phyloP scores from a whole-genome alignment of 805 yeast genomes.

The Tetrapisispora namnaoensis region DNA sequence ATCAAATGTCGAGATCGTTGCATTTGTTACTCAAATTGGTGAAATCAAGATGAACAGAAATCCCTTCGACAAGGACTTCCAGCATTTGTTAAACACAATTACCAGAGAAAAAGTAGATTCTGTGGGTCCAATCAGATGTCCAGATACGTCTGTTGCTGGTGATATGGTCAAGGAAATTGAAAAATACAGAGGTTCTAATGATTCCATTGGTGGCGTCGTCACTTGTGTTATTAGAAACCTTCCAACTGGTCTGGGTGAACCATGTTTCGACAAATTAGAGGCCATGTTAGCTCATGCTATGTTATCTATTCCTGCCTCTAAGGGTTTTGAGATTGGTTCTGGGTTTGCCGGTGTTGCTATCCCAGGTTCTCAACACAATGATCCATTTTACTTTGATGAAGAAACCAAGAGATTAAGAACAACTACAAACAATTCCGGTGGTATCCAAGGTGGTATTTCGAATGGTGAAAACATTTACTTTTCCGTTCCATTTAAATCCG shows the following conservation, averaged over 20 bases:
- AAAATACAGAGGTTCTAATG: constrained; percentile 72
- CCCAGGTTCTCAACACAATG: constrained; percentile 93
- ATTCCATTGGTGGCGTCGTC: constrained; percentile 95
- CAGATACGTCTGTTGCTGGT: constrained; percentile 60
- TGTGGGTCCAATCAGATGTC: constrained; percentile 89
- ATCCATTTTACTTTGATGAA: constrained; percentile 61
- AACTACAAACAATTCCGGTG: constrained; percentile 86
- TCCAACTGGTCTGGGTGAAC: constrained; percentile 96
- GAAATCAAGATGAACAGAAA: constrained; percentile 65
- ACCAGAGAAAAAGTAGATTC: constrained; percentile 85
- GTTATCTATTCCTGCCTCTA: constrained; percentile 95
- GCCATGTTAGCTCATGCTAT: constrained; percentile 95
- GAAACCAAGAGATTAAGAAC: constrained; percentile 64
- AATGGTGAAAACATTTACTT: constrained; percentile 95
- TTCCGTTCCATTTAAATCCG: constrained; percentile 94
- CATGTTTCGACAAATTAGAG: constrained; percentile 93
- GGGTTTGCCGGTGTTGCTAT: constrained; percentile 85
- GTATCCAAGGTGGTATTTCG: constrained; percentile 95
- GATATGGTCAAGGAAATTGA: constrained; percentile 83
- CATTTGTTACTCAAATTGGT: constrained; percentile 93
- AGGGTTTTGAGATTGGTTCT: constrained; percentile 96
- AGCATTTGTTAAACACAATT: constrained; percentile 56
- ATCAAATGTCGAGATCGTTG: constrained; percentile 85
- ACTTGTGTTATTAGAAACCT: constrained; percentile 93
- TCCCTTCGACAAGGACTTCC: constrained; percentile 54